These are phyloP conservation scores for Gossypium bickii DNA, from an alignment of 345 rosid genomes.

Conservation along the genomic window DNA sequence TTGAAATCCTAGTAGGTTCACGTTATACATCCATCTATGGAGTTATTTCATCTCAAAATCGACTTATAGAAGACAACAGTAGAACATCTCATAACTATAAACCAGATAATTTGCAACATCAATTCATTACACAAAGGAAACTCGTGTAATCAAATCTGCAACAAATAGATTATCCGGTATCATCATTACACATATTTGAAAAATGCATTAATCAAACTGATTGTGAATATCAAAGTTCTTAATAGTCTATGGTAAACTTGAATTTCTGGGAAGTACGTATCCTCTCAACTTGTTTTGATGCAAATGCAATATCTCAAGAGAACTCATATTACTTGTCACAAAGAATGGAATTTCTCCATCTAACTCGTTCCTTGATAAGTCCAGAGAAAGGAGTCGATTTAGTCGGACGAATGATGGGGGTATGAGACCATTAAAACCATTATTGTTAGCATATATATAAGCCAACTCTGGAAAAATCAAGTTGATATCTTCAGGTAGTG, in stretches of 20 bases:
- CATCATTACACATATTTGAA: no score
- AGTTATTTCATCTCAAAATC: no score
- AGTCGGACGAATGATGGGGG: constrained; percentile 6
- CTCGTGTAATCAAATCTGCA: no score
- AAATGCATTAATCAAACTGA: background rate
- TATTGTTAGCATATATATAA: background rate
- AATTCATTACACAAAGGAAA: no score
- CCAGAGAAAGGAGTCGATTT: background rate
- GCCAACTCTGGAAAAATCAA: background rate
- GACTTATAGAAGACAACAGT: no score
- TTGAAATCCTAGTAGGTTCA: no score
- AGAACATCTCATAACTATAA: no score
- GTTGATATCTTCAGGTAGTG: constrained; percentile 13
- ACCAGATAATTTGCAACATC: no score
- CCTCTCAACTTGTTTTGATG: constrained; percentile 9
- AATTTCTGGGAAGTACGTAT: constrained; percentile 6
- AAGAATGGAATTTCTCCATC: background rate
- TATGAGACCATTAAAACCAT: background rate
- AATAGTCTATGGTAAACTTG: background rate
- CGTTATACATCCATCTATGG: no score
- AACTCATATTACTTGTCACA: constrained; percentile 10
- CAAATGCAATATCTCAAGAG: background rate
- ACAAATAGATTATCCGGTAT: no score
- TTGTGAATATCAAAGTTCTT: background rate
- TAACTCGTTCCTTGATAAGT: background rate